Conservation (phyloP, 2,329 filamentous ascomycete species). For the Colletotrichum musae region DNA sequence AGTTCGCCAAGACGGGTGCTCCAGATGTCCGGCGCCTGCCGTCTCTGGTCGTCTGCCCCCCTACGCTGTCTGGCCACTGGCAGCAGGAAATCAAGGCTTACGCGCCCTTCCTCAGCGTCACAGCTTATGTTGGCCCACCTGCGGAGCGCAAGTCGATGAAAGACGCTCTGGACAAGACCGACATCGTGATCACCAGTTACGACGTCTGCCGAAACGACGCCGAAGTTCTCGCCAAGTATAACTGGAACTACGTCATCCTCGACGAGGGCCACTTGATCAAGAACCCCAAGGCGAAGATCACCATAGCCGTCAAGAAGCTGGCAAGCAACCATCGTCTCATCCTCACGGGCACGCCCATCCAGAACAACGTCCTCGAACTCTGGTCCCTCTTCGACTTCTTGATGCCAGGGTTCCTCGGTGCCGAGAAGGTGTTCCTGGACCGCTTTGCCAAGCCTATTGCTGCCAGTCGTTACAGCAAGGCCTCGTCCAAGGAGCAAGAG, state of each 20-base stretch:
- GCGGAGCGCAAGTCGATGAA: conserved; percentile 82
- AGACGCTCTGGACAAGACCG: conserved; percentile 79
- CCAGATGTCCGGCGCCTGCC: conserved; percentile 85
- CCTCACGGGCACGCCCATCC: conserved; percentile 95
- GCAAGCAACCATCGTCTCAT: conserved; percentile 95
- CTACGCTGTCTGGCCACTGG: conserved; percentile 97
- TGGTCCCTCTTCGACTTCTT: conserved; percentile 99
- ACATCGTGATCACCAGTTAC: conserved; percentile 97
- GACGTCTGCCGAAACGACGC: conserved; percentile 97
- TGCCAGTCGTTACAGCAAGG: conserved; percentile 94
- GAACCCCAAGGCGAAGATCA: conserved; percentile 97
- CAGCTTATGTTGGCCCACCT: conserved; percentile 92
- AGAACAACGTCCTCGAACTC: conserved; percentile 96
- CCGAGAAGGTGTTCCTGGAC: conserved; percentile 95
- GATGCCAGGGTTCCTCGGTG: conserved; percentile 97
- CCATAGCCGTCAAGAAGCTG: conserved; percentile 90
- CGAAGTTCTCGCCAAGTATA: conserved; percentile 85
- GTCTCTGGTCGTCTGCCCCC: conserved; percentile 95
- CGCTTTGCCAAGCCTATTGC: conserved; percentile 96
- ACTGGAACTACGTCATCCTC: conserved; percentile 97
- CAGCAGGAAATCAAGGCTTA: conserved; percentile 97
- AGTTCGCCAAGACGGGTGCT: conserved; percentile 86
- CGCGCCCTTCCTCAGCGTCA: conserved; percentile 91
- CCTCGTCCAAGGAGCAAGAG: conserved; percentile 98
- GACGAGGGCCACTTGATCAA: conserved; percentile 99